Percentiles rank a stretch among this genome's conserved stretches.
These are phyloP conservation scores for Leccinum brunneo-olivaceum DNA, from an alignment of 1,284 basidiomycete genomes.

Conservation along the genomic window DNA sequence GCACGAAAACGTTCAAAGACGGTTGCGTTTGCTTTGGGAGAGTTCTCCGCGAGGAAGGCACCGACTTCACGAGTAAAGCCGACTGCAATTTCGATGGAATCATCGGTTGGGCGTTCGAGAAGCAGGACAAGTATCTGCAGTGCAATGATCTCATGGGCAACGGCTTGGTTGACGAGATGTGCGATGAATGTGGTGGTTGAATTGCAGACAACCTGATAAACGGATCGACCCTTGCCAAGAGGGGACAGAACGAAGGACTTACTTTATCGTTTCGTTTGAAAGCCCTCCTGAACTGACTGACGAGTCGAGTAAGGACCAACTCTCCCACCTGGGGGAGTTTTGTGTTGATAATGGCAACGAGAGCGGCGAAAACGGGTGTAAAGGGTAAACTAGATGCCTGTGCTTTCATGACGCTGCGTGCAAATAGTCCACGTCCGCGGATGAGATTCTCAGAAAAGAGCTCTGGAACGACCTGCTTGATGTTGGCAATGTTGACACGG, in stretches of 20 bases:
- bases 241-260: constrained; percentile 21
- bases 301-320: constrained; percentile 79
- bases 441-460: constrained; percentile 89
- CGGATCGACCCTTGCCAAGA: not conserved
- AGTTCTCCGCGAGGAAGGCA: constrained; percentile 89
- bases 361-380: constrained; percentile 93
- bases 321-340: constrained; percentile 97
- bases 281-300: constrained; percentile 91
- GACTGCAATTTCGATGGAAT: constrained; percentile 97
- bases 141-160: constrained; percentile 91
- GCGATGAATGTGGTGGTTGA: constrained; percentile 95
- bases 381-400: constrained; percentile 95
- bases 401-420: constrained; percentile 95
- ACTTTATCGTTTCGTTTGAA: constrained; percentile 99
- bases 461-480: constrained; percentile 95
- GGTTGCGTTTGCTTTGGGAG: constrained; percentile 88
- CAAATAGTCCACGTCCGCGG: constrained; percentile 83
- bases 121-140: constrained; percentile 93
- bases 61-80: constrained; percentile 97
- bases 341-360: constrained; percentile 94
- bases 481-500: constrained; percentile 93
- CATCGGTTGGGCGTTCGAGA: constrained; percentile 93
- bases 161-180: constrained; percentile 93
- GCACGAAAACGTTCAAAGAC: constrained; percentile 96
- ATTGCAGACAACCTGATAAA: constrained; percentile 74